Conservation (phyloP, 1,284 basidiomycete genomes). For the Rhodofomes roseus region DNA sequence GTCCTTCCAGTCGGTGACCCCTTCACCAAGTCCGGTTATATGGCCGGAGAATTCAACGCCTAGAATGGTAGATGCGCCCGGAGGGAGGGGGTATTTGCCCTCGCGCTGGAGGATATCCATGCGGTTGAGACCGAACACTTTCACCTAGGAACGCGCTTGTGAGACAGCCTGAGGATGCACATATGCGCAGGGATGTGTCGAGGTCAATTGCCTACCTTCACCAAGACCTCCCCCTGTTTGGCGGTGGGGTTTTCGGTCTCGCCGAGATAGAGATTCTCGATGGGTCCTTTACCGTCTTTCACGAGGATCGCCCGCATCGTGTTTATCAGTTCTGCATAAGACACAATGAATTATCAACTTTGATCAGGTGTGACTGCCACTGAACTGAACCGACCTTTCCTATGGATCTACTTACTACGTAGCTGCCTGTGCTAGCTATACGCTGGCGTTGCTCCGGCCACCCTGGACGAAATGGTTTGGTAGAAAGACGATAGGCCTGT, state of each 20-base stretch:
- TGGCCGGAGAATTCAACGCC: conserved; percentile 91
- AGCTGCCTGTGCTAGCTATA: too few relatives aligned
- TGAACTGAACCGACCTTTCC: too few relatives aligned
- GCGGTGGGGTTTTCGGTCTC: conserved; percentile 61
- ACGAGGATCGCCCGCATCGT: conserved; percentile 84
- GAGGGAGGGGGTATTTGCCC: conserved; percentile 77
- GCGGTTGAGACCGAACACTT: conserved; percentile 83
- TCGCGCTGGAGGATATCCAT: conserved; percentile 83
- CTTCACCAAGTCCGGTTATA: conserved; percentile 57
- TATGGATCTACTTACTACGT: too few relatives aligned
- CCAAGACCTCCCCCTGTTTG: conserved; percentile 61
- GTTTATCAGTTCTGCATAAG: neutral
- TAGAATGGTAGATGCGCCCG: conserved; percentile 74
- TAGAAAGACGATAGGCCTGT: too few relatives aligned
- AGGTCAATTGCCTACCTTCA: conserved; percentile 50
- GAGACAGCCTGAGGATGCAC: conserved; percentile 3
- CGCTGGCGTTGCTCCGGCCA: too few relatives aligned
- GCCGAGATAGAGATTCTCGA: conserved; percentile 79
- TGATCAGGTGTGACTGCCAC: too few relatives aligned
- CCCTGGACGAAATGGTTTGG: too few relatives aligned
- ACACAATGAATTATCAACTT: too few relatives aligned
- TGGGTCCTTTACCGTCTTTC: conserved; percentile 75
- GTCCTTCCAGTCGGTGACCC: conserved; percentile 55
- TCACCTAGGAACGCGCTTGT: conserved; percentile 42
- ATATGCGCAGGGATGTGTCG: too few relatives aligned